These are phyloP conservation scores for Aspergillus cristatus DNA, from an alignment of 495 filamentous ascomycete species.

Conservation along the genomic window DNA sequence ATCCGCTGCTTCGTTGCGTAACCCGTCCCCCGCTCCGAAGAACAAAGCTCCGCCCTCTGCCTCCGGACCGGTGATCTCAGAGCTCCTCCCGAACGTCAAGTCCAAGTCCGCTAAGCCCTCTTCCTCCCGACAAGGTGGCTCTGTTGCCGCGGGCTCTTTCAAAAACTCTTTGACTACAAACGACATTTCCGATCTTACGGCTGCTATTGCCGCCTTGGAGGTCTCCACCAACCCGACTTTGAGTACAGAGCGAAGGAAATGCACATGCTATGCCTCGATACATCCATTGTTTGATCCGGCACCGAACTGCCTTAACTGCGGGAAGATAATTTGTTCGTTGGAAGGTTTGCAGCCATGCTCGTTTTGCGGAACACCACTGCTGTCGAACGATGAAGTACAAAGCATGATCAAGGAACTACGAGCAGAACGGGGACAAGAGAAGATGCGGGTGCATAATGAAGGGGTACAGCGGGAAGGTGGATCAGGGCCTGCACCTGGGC, in stretches of 20 bases:
- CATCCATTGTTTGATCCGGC: conserved; percentile 80
- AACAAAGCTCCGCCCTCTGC: conserved; percentile 58
- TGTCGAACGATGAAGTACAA: conserved; percentile 63
- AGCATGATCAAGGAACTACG: conserved; percentile 79
- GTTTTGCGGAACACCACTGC: conserved; percentile 69
- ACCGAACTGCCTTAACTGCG: conserved; percentile 87
- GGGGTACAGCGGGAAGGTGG: conserved; percentile 46
- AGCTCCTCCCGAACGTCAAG: conserved; percentile 57
- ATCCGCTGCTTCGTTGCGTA: conserved; percentile 23
- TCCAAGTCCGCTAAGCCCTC: conserved; percentile 46
- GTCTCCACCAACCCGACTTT: conserved; percentile 77
- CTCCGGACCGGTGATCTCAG: conserved; percentile 68
- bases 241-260: conserved; percentile 48
- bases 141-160: conserved; percentile 27
- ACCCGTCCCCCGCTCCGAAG: conserved; percentile 29
- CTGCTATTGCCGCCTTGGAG: conserved; percentile 85
- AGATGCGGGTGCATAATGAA: conserved; percentile 70
- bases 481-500: conserved; percentile 27
- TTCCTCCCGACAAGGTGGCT: conserved; percentile 45
- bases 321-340: conserved; percentile 93
- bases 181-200: conserved; percentile 73
- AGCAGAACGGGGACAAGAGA: conserved; percentile 78
- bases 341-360: conserved; percentile 94
- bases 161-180: conserved; percentile 41
- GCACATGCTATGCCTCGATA: conserved; percentile 74